Base-by-base conservation (phyloP, 140 eudicot species). In the Bidens hawaiensis region DNA sequence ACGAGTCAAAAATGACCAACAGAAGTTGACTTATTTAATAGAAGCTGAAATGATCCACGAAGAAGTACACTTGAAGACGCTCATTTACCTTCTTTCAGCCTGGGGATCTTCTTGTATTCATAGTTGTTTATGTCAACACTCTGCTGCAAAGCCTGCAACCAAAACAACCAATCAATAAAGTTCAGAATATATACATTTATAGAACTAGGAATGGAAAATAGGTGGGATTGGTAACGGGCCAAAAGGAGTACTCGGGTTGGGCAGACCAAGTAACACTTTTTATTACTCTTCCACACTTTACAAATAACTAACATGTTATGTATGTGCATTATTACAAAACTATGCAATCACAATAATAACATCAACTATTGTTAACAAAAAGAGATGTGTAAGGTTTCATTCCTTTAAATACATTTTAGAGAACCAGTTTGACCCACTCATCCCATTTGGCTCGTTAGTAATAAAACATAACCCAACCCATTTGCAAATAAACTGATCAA, bases 91-190 rank as follows among this genome's bases (percentile, higher is more conserved):
- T 85, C 90, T 25, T 67, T 79, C 4, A 75, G 95, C 77, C 64
- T 81, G 11, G 97, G 97, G 42, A 89, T 85, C 55, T 72, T 89
- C 87, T 89, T 89, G 69, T 80, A 89, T 57, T 89, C 97, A 54
- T 80, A 89, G 73, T 78, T 75, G 70, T 85, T 79, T 46, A 83
- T 86, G 75, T 86, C 87, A 56, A 83, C 83, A 74, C 82, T 86
- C 71, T 75, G 72, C 66, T 86, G 89, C 80, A 83, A 64, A 69
- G 85, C 94, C 95, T 90, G 80, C 66, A 79, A 59, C 56, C 30
- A 63, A 46, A 71, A 52, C 58, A 34, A 64, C 15, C 43, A 15
- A n/a, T 9, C 27, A 3, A 26, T 64, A 46, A 43, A 41, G 38
- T 55, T 58, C 42, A 57, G 1, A 18, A 46, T 45, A 14, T 0